Conservation (phyloP, 208 protist species). For the Angomonas deanei region DNA sequence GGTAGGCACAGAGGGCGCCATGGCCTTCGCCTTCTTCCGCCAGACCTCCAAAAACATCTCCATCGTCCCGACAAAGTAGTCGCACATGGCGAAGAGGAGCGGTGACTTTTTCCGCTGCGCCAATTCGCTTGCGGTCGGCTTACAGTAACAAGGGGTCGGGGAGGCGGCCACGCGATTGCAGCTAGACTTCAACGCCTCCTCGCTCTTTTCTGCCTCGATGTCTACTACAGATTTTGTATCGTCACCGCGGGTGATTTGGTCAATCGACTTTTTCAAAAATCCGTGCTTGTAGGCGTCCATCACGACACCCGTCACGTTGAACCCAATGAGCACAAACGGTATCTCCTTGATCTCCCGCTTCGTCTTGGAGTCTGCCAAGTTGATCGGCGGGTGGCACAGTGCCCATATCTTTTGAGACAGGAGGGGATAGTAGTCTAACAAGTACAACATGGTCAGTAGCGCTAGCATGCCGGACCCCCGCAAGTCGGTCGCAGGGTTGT, state of each 20-base stretch:
- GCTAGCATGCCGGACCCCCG: slow-evolving; percentile 67
- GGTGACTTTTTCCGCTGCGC: slow-evolving; percentile 9
- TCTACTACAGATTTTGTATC: not conserved
- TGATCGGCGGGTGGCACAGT: slow-evolving; percentile 25
- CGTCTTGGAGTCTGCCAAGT: not conserved
- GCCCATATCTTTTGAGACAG: slow-evolving; percentile 48
- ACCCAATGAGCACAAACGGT: slow-evolving; percentile 72
- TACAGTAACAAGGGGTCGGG: not conserved
- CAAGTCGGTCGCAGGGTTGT: slow-evolving; percentile 73
- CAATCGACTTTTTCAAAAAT: slow-evolving; percentile 16
- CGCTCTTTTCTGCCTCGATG: slow-evolving; percentile 1
- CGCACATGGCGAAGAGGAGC: slow-evolving; percentile 20
- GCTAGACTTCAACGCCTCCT: not conserved
- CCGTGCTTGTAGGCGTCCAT: slow-evolving; percentile 34
- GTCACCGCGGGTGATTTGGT: not conserved
- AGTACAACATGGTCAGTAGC: slow-evolving; percentile 61
- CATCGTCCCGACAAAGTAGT: slow-evolving; percentile 35
- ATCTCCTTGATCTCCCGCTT: slow-evolving; percentile 18
- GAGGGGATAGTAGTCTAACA: slow-evolving; percentile 59
- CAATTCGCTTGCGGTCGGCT: not conserved
- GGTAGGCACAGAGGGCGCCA: slow-evolving; percentile 7
- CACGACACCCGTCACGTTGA: slow-evolving; percentile 62
- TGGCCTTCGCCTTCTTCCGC: slow-evolving; percentile 16
- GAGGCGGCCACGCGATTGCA: not conserved
- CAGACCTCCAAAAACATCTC: slow-evolving; percentile 31